These are phyloP conservation scores for Edaphochlamys debaryana DNA, from an alignment of 139 green algal species.

Conservation along the genomic window DNA sequence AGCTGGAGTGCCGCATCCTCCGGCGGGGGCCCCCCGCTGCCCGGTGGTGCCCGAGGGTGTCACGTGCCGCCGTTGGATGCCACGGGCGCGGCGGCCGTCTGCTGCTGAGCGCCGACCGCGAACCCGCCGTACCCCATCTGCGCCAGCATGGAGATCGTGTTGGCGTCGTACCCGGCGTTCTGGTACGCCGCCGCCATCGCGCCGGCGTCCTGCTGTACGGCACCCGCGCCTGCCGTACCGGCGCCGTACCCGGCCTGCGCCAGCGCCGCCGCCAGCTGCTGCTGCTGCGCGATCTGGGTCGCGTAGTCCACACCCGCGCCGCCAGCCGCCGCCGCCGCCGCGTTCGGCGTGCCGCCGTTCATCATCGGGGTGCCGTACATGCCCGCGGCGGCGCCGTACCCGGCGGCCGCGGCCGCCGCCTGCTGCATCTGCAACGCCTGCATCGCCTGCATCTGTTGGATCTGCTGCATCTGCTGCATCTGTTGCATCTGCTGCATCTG, in stretches of 20 bases:
- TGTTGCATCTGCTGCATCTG: not conserved
- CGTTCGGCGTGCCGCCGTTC: too few relatives aligned
- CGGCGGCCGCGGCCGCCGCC: too few relatives aligned
- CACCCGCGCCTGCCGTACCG: too few relatives aligned
- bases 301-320: too few relatives aligned
- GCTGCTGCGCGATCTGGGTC: too few relatives aligned
- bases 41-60: too few relatives aligned
- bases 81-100: not conserved
- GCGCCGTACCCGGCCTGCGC: not conserved
- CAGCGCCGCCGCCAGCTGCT: not conserved
- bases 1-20: too few relatives aligned
- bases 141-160: conserved; percentile 25
- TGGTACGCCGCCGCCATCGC: conserved; percentile 1
- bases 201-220: too few relatives aligned
- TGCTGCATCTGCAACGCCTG: conserved; percentile 5
- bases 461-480: conserved; percentile 5
- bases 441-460: not conserved
- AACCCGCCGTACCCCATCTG: conserved; percentile 34
- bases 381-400: not conserved
- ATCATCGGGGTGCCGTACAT: too few relatives aligned
- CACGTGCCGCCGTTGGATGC: not conserved
- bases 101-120: not conserved
- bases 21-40: too few relatives aligned
- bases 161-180: conserved; percentile 18
- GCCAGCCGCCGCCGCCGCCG: too few relatives aligned